phyloP scores from a whole-genome alignment of 2,329 filamentous ascomycete genomes.

The Periconia digitata region DNA sequence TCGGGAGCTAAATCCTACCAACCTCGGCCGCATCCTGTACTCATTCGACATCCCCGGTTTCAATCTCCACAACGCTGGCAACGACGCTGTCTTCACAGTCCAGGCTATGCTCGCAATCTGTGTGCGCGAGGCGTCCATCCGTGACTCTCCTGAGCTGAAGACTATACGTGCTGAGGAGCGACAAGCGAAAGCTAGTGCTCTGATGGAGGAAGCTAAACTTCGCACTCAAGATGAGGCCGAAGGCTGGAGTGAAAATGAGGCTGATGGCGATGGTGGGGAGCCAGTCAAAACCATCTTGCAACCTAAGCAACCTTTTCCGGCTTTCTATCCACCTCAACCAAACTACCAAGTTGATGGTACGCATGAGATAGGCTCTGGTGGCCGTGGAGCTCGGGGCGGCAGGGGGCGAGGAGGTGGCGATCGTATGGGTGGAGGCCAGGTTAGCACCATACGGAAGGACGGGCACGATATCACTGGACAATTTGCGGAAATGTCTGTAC shows the following conservation, averaged over 20 bases:
- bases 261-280: conserved; percentile 39
- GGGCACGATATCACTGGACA: neutral
- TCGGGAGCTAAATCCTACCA: conserved; percentile 55
- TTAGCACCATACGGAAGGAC: neutral
- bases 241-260: conserved; percentile 42
- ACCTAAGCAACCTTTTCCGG: conserved; percentile 2
- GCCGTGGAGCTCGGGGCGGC: neutral
- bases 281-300: conserved; percentile 22
- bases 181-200: conserved; percentile 22
- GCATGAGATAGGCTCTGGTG: neutral
- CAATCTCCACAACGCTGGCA: conserved; percentile 83
- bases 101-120: conserved; percentile 69
- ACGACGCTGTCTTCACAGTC: conserved; percentile 80
- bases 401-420: neutral
- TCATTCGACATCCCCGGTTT: conserved; percentile 64
- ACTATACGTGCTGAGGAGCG: conserved; percentile 23
- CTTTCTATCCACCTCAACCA: neutral
- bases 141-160: conserved; percentile 29
- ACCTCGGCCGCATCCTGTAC: conserved; percentile 63
- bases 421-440: too few relatives aligned
- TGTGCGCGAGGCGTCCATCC: conserved; percentile 46
- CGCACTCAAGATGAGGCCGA: conserved; percentile 44
- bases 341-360: neutral
- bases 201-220: conserved; percentile 31
- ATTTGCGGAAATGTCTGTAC: neutral